These are phyloP conservation scores for Pseudocercospora eumusae DNA, from an alignment of 2,329 filamentous ascomycete genomes.

Conservation along the genomic window DNA sequence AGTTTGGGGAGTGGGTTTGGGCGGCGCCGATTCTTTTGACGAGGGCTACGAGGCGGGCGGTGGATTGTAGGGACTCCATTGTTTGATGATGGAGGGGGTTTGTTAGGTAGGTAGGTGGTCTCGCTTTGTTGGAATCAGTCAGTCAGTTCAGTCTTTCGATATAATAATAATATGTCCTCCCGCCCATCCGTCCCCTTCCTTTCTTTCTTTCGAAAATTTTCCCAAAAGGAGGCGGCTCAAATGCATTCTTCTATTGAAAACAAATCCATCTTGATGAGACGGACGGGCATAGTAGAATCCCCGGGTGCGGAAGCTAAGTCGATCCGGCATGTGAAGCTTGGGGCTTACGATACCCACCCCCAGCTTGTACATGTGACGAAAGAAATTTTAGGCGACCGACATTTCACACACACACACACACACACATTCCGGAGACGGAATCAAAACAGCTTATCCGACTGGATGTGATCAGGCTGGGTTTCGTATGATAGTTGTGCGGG, in stretches of 20 bases:
- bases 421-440: background rate
- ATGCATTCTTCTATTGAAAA: slow-evolving; percentile 2
- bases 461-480: background rate
- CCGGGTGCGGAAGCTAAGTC: background rate
- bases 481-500: background rate
- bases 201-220: too few relatives aligned
- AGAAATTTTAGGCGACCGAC: background rate
- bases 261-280: background rate
- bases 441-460: background rate
- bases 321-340: background rate
- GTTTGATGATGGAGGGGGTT: background rate
- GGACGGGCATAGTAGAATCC: too few relatives aligned
- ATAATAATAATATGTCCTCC: too few relatives aligned
- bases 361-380: background rate
- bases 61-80: background rate
- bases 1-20: background rate
- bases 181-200: too few relatives aligned
- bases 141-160: too few relatives aligned
- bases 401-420: too few relatives aligned
- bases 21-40: slow-evolving; percentile 4
- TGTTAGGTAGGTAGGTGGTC: background rate
- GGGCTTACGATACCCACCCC: background rate
- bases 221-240: slow-evolving; percentile 1
- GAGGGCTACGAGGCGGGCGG: background rate
- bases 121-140: background rate